phyloP scores from a whole-genome alignment of 257 asterid genomes.

The Gentiana macrophylla region DNA sequence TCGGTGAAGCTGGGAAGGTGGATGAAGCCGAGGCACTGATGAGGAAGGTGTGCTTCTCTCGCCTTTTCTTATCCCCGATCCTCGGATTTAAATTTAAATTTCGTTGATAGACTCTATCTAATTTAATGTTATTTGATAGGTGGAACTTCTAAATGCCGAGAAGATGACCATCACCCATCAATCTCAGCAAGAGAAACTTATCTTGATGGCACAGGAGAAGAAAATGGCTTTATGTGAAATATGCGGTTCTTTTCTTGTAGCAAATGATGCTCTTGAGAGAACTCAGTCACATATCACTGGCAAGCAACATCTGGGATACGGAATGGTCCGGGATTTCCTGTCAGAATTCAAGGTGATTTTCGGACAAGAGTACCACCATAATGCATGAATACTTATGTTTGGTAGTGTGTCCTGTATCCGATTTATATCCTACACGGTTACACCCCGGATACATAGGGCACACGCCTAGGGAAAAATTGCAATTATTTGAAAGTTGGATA shows the following conservation, averaged over 20 bases:
- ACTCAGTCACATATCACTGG: constrained; percentile 97
- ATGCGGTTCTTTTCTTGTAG: constrained; percentile 95
- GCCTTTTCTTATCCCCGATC: background rate
- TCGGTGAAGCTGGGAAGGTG: constrained; percentile 97
- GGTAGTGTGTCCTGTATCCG: background rate
- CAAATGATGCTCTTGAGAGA: constrained; percentile 97
- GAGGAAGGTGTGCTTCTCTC: constrained; percentile 62
- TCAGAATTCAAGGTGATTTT: constrained; percentile 39
- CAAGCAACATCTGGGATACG: constrained; percentile 92
- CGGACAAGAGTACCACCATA: background rate
- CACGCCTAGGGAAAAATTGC: background rate
- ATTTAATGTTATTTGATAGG: constrained; percentile 32
- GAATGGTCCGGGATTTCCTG: constrained; percentile 85
- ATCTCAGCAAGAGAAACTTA: constrained; percentile 60
- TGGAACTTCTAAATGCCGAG: constrained; percentile 76
- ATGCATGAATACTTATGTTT: background rate
- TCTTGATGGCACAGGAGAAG: constrained; percentile 88
- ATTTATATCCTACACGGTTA: background rate
- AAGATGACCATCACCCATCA: constrained; percentile 69
- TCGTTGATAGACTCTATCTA: background rate
- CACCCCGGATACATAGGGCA: no score
- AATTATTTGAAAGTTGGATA: no score
- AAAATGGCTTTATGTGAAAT: constrained; percentile 96
- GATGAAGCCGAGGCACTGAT: constrained; percentile 99
- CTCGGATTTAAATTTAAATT: background rate